Evolutionary conservation across 2,329 filamentous ascomycete species (phyloP).

Genomic region (Xylaria sp.): DNA sequence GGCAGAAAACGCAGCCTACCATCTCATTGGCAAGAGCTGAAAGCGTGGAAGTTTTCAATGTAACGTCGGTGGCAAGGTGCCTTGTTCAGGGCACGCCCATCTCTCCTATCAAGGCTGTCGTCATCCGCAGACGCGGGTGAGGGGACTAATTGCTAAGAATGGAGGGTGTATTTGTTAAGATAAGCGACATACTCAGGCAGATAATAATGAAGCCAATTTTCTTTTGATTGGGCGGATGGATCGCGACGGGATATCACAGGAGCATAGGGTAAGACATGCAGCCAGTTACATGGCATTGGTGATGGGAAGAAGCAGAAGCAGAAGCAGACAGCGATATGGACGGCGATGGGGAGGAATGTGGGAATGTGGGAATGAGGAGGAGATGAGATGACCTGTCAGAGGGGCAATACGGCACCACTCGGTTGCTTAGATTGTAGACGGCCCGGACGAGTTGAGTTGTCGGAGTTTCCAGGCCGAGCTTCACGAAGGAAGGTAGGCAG

Average conservation of each 20-base stretch:
- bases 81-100: constrained; percentile 10
- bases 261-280: constrained; percentile 9
- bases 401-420: too few relatives aligned
- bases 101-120: constrained; percentile 8
- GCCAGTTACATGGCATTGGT: neutral
- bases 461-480: neutral
- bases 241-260: neutral
- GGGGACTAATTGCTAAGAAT: neutral
- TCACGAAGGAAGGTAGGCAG: too few relatives aligned
- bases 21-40: constrained; percentile 23
- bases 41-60: constrained; percentile 16
- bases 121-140: constrained; percentile 9
- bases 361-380: neutral
- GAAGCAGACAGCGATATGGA: neutral
- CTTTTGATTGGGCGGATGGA: constrained; percentile 18
- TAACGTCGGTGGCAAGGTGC: constrained; percentile 26
- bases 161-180: constrained; percentile 4
- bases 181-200: constrained; percentile 10
- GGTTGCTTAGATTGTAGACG: neutral
- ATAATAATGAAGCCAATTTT: neutral
- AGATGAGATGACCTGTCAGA: neutral
- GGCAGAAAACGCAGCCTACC: neutral
- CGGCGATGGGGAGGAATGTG: neutral
- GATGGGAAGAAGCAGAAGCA: neutral
- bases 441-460: neutral